Percentiles rank a stretch among this genome's conserved stretches.
Conservation (phyloP, 2,329 filamentous ascomycete species). For the Dryadomyces quercivorus region DNA sequence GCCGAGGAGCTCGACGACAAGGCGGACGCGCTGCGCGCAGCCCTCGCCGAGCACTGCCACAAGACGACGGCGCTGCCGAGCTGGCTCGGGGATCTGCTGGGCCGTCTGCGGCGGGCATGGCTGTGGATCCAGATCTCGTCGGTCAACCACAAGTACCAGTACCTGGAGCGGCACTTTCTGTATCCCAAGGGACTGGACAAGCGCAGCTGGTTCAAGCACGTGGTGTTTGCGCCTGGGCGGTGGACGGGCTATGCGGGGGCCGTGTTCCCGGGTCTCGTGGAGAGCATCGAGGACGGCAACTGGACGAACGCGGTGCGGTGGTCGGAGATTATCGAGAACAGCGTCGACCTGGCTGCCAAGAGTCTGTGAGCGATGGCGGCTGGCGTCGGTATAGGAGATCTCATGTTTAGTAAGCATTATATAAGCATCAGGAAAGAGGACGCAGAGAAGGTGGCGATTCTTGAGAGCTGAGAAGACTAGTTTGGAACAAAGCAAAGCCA, state of each 20-base stretch:
- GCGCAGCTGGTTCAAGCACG: conserved; percentile 73
- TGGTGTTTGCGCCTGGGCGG: conserved; percentile 48
- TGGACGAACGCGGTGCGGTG: conserved; percentile 46
- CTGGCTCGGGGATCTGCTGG: conserved; percentile 56
- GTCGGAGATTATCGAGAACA: conserved; percentile 44
- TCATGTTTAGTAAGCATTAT: neutral
- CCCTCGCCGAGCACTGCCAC: neutral
- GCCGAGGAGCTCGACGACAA: conserved; percentile 33
- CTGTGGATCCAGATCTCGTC: conserved; percentile 7
- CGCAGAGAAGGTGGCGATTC: too few relatives aligned
- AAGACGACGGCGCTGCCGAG: neutral
- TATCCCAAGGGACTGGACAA: conserved; percentile 65
- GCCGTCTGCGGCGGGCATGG: conserved; percentile 39
- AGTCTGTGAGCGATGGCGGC: conserved; percentile 16
- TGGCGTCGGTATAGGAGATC: too few relatives aligned
- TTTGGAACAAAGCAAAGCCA: too few relatives aligned
- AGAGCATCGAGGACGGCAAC: conserved; percentile 49
- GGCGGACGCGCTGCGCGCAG: conserved; percentile 22
- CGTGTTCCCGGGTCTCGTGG: conserved; percentile 51
- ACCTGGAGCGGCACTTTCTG: conserved; percentile 69
- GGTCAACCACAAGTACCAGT: conserved; percentile 74
- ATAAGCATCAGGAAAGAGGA: too few relatives aligned
- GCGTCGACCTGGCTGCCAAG: conserved; percentile 33
- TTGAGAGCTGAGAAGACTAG: too few relatives aligned
- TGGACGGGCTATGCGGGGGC: conserved; percentile 81